These are phyloP conservation scores for Solanum pimpinellifolium DNA, from an alignment of 257 asterid species.

Conservation along the genomic window DNA sequence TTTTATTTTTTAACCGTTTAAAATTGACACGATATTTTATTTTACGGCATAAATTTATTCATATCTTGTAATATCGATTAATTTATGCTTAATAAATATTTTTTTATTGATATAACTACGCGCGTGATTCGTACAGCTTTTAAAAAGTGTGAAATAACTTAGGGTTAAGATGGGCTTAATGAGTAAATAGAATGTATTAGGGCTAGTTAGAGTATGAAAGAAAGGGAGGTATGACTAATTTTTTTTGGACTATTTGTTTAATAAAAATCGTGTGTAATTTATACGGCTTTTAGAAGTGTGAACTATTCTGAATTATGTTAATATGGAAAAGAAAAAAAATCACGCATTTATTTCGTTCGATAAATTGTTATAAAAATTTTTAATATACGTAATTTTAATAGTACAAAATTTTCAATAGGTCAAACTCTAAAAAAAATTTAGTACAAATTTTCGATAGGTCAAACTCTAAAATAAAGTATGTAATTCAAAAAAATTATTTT, in stretches of 20 bases:
- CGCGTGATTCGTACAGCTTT: fast-evolving
- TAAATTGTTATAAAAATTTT: not conserved
- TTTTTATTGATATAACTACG: fast-evolving
- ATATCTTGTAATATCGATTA: fast-evolving
- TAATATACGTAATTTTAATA: not conserved
- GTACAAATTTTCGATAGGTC: no score
- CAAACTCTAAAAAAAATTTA: no score
- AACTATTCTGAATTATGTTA: not conserved
- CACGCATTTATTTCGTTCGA: not conserved
- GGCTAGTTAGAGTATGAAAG: not conserved
- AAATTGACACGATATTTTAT: not conserved
- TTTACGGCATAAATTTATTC: fast-evolving
- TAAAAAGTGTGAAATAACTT: not conserved
- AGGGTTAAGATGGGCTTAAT: not conserved
- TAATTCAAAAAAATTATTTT: no score
- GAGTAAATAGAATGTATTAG: not conserved
- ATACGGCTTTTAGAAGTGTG: not conserved
- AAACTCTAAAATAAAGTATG: not conserved
- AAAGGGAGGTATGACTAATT: not conserved
- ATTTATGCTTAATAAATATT: not conserved
- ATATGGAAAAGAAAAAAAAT: not conserved
- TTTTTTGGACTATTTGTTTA: not conserved
- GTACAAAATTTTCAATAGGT: no score
- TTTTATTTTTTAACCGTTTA: not conserved
- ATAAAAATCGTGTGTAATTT: fast-evolving